Percentiles rank a stretch among this genome's conserved stretches.
phyloP scores from a whole-genome alignment of 1,284 basidiomycete genomes.

The Apiotrichum akiyoshidainum region DNA sequence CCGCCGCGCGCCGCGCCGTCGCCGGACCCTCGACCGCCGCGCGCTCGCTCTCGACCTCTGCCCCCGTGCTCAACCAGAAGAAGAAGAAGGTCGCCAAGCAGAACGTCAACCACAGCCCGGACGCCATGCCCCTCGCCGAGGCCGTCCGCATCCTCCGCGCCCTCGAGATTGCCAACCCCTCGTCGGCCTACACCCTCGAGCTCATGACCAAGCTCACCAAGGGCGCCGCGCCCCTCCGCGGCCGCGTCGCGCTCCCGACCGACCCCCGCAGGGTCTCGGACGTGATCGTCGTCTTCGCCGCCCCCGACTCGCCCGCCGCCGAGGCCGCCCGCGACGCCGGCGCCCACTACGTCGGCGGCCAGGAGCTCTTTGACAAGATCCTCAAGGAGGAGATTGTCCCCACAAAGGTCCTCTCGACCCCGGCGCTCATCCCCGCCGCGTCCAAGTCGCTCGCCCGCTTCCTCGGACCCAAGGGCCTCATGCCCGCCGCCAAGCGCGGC shows the following conservation, averaged over 20 bases:
- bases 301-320: slow-evolving; percentile 47
- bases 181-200: slow-evolving; percentile 72
- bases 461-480: slow-evolving; percentile 88
- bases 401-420: slow-evolving; percentile 63
- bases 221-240: slow-evolving; percentile 74
- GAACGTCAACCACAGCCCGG: slow-evolving; percentile 22
- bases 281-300: slow-evolving; percentile 81
- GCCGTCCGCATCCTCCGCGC: slow-evolving; percentile 52
- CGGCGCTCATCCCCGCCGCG: slow-evolving; percentile 72
- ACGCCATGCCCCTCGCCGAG: slow-evolving; percentile 38
- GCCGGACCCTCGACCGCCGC: slow-evolving; percentile 11
- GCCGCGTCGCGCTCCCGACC: slow-evolving; percentile 65
- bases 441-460: slow-evolving; percentile 79
- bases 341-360: slow-evolving; percentile 79
- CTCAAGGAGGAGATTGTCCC: slow-evolving; percentile 41
- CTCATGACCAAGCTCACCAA: slow-evolving; percentile 72
- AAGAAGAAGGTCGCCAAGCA: slow-evolving; percentile 7
- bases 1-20: background rate
- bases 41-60: background rate
- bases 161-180: slow-evolving; percentile 70
- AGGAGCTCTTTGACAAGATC: slow-evolving; percentile 70
- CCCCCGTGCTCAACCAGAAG: slow-evolving; percentile 5
- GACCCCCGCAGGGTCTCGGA: slow-evolving; percentile 67
- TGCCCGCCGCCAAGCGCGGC: slow-evolving; percentile 91
- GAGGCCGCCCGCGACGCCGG: slow-evolving; percentile 74